Percentiles rank a stretch among this genome's conserved stretches.
phyloP scores from a whole-genome alignment of 2,329 filamentous ascomycete species.

The Amphichorda felina region DNA sequence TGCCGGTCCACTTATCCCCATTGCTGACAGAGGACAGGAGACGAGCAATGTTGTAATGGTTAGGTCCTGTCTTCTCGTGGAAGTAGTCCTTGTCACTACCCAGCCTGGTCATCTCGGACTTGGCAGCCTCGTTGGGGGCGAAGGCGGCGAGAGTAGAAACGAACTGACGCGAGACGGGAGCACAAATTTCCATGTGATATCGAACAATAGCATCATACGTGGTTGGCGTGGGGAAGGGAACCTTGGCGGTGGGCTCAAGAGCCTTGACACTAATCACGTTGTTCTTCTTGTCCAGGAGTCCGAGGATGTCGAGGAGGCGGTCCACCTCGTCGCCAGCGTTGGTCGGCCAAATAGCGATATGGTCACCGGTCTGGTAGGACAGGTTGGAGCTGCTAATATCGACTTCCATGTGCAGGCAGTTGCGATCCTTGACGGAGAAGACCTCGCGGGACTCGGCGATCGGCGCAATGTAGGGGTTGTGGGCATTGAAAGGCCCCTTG shows the following conservation, averaged over 20 bases:
- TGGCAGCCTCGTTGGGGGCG: constrained; percentile 71
- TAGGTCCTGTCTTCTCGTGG: constrained; percentile 67
- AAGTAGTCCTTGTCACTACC: constrained; percentile 95
- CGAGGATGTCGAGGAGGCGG: constrained; percentile 71
- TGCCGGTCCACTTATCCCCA: constrained; percentile 64
- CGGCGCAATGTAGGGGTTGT: constrained; percentile 94
- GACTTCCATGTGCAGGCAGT: constrained; percentile 94
- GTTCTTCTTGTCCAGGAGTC: constrained; percentile 64
- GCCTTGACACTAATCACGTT: constrained; percentile 80
- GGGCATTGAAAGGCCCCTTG: constrained; percentile 87
- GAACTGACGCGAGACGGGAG: constrained; percentile 92
- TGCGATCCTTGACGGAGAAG: constrained; percentile 79
- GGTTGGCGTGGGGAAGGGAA: constrained; percentile 93
- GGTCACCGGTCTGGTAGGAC: constrained; percentile 90
- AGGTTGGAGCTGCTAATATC: constrained; percentile 84
- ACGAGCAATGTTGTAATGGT: constrained; percentile 83
- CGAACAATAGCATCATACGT: constrained; percentile 89
- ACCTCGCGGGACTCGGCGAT: constrained; percentile 85
- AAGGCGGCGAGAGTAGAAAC: constrained; percentile 79
- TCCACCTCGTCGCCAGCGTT: constrained; percentile 90
- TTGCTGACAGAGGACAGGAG: constrained; percentile 63
- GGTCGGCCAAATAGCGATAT: constrained; percentile 94
- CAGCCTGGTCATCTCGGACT: constrained; percentile 78
- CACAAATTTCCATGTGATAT: constrained; percentile 95
- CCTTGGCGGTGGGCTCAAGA: constrained; percentile 89